These are phyloP conservation scores for Sicyos edulis DNA, from an alignment of 306 rosid species.

Conservation along the genomic window DNA sequence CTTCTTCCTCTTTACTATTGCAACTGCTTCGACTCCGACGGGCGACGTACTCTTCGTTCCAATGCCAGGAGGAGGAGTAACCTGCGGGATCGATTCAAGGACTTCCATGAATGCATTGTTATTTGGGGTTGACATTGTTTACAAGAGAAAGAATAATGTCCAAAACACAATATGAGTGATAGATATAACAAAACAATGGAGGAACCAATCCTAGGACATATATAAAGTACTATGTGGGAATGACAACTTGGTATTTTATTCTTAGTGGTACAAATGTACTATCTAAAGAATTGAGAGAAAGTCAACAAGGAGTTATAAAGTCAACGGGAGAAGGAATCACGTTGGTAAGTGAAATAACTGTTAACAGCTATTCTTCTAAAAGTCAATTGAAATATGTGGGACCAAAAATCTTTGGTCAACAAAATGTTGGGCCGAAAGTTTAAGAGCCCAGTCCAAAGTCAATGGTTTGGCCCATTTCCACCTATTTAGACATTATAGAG, in stretches of 20 bases:
- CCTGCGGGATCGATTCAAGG: background rate
- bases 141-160: background rate
- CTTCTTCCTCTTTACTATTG: conserved; percentile 50
- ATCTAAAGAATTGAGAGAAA: background rate
- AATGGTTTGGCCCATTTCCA: background rate
- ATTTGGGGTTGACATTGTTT: background rate
- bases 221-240: background rate
- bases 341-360: background rate
- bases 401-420: background rate
- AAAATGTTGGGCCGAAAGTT: background rate
- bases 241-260: background rate
- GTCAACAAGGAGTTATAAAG: background rate
- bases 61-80: background rate
- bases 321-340: background rate
- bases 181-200: background rate
- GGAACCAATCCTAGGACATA: no score
- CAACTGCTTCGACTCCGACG: conserved; percentile 9
- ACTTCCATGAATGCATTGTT: background rate
- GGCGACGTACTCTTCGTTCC: background rate
- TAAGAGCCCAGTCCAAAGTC: background rate
- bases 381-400: background rate
- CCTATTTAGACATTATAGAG: background rate
- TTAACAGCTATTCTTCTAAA: background rate
- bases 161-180: background rate
- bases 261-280: background rate